phyloP scores from a whole-genome alignment of 2,329 filamentous ascomycete species.

The Pseudocercospora eumusae region DNA sequence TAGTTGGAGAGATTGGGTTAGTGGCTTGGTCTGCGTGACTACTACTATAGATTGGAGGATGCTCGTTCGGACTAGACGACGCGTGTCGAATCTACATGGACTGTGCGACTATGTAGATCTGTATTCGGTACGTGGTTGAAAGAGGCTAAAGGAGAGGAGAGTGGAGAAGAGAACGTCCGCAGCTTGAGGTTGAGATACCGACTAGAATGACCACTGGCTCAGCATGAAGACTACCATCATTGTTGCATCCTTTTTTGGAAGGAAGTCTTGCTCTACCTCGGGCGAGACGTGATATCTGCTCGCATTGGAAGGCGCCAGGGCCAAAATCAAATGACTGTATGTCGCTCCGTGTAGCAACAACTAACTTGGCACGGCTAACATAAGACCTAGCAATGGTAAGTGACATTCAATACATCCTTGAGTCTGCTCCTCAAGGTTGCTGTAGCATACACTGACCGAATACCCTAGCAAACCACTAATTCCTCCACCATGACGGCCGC shows the following conservation, averaged over 20 bases:
- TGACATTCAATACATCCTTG: not conserved
- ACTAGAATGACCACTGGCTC: not conserved
- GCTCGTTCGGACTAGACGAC: not conserved
- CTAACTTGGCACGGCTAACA: not conserved
- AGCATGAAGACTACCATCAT: not conserved
- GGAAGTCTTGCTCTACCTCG: not conserved
- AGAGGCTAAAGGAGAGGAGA: not conserved
- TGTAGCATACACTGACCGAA: conserved; percentile 10
- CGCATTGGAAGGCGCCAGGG: conserved; percentile 12
- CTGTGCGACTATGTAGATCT: not conserved
- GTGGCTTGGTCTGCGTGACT: not conserved
- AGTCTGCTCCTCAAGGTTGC: not conserved
- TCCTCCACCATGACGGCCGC: conserved; percentile 28
- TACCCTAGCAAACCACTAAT: conserved; percentile 28
- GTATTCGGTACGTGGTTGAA: not conserved
- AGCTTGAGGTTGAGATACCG: not conserved
- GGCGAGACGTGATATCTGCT: not conserved
- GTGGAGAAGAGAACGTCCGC: not conserved
- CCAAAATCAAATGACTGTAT: conserved; percentile 12
- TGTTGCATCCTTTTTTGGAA: not conserved
- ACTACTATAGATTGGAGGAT: not conserved
- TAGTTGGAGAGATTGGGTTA: not conserved
- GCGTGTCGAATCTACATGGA: not conserved
- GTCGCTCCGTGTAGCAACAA: not conserved
- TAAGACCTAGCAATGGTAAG: conserved; percentile 9